Percentiles rank a stretch among this genome's conserved stretches.
phyloP scores from a whole-genome alignment of 371 early-diverging fungal genomes.

The Sporodiniella umbellata region DNA sequence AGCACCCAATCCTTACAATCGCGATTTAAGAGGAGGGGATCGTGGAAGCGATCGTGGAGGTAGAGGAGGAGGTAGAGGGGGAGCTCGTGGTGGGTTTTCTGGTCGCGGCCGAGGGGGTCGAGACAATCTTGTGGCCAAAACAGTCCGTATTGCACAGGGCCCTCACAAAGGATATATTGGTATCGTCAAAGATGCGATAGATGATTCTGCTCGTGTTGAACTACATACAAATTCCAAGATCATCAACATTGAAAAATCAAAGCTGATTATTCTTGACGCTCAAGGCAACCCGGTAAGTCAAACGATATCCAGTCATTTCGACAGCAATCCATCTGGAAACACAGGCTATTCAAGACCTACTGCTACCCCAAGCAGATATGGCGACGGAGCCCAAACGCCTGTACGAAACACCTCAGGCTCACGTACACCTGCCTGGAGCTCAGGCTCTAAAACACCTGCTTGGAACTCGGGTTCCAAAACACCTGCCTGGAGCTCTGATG shows the following conservation, averaged over 20 bases:
- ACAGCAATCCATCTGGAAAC: conserved; percentile 7
- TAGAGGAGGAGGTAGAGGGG: conserved; percentile 45
- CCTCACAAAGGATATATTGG: conserved; percentile 98
- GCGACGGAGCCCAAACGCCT: conserved; percentile 55
- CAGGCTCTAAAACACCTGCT: conserved; percentile 52
- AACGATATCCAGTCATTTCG: conserved; percentile 32
- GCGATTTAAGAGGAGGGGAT: conserved; percentile 26
- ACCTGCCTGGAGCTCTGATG: conserved; percentile 74
- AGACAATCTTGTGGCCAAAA: conserved; percentile 84
- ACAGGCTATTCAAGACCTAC: conserved; percentile 32
- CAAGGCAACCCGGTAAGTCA: conserved; percentile 40
- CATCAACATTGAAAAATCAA: conserved; percentile 74
- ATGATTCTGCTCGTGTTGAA: conserved; percentile 84
- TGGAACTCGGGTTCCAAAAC: conserved; percentile 73
- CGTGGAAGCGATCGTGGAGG: conserved; percentile 54
- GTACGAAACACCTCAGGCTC: conserved; percentile 56
- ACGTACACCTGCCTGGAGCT: conserved; percentile 79
- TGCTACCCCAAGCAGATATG: conserved; percentile 41
- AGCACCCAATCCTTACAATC: conserved; percentile 1
- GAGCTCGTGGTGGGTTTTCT: conserved; percentile 60
- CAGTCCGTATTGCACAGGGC: conserved; percentile 87
- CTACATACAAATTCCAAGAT: conserved; percentile 88
- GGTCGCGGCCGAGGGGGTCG: conserved; percentile 74
- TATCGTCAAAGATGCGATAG: conserved; percentile 89
- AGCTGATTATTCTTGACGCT: conserved; percentile 58